Base-by-base conservation (phyloP, 352 stramenopile genomes). In the Phytophthora lateralis region DNA sequence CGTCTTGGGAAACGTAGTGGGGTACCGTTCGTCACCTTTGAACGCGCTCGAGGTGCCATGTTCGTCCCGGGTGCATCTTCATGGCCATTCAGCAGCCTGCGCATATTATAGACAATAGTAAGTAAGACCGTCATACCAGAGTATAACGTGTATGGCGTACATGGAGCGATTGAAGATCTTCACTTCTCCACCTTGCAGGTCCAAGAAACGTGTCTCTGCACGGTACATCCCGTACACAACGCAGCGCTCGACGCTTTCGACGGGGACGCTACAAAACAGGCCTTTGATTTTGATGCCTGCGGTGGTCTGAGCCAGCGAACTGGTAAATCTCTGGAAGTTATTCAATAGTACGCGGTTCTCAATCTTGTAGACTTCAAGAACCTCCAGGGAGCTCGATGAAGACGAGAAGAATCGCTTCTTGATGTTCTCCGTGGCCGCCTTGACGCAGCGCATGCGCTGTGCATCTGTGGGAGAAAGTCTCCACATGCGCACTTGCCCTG, bases 301-400 rank as follows among this genome's bases (percentile, higher is more conserved):
- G 0, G 30, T 15, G 2, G 59, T 46, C 11, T 60, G 44, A 4
- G 61, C 15, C 5, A 79, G 41, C 1, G 60, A 46, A 11, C 38
- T 53, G 20, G 78, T 71, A 55, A 78, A 78, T 14, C 48, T 66
- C 53, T 91, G 83, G 34, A 93, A 93, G 8, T 51, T 57, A 26
- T 82, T 55, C 9, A 95, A 46, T 17, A 93, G 30, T 38, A 71
- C 68, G 10, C 64, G 62, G 52, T 95, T 92, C 46, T 93, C 84
- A 52, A 95, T 80, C 47, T 94, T 93, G 60, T 81, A 95, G 32
- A 95, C 86, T 27, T 88, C 78, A 21, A 83, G 53, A 7, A 95
- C 82, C n/a, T 91, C 63, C n/a, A 93, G 34, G 0, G 29, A 44
- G n/a, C 29, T 21, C 11, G 18, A 30, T 2, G 53, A 24, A 1